Percentiles rank a stretch among this genome's conserved stretches.
Conservation (phyloP, 108 stramenopile genomes). For the Skeletonema menzelii region DNA sequence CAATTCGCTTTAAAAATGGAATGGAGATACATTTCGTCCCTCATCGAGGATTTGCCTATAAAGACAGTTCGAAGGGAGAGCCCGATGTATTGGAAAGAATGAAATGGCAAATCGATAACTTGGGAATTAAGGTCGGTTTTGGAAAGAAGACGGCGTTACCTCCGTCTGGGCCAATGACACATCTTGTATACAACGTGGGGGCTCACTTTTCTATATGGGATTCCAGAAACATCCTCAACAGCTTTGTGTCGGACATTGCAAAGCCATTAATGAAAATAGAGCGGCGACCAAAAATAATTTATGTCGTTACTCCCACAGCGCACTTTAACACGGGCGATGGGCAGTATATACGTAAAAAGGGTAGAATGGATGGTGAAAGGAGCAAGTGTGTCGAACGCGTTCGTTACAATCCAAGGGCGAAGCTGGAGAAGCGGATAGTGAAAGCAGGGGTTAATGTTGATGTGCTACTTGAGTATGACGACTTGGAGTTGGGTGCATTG, state of each 20-base stretch:
- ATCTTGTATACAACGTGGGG: constrained; percentile 25
- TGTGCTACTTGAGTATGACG: constrained; percentile 30
- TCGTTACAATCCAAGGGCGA: constrained; percentile 15
- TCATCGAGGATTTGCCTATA: constrained; percentile 6
- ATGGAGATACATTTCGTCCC: constrained; percentile 28
- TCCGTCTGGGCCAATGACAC: constrained; percentile 3
- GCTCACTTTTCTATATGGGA: neutral
- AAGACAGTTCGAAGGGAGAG: neutral
- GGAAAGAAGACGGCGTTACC: constrained; percentile 16
- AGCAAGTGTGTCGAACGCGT: constrained; percentile 9
- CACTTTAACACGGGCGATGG: constrained; percentile 26
- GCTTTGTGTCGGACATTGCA: constrained; percentile 10
- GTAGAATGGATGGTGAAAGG: neutral
- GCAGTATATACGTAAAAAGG: neutral
- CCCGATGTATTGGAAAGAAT: constrained; percentile 1
- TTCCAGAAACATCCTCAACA: neutral
- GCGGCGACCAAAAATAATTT: constrained; percentile 15
- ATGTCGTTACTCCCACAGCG: constrained; percentile 25
- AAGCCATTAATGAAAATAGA: constrained; percentile 9
- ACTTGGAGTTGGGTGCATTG: constrained; percentile 17
- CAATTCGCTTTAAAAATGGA: constrained; percentile 5
- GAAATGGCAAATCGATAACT: neutral
- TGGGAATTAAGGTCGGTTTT: constrained; percentile 14
- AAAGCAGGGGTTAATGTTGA: constrained; percentile 25
- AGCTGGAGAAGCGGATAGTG: constrained; percentile 19